These are phyloP conservation scores for Boletus fagicola DNA, from an alignment of 768 basidiomycete species.

Conservation along the genomic window DNA sequence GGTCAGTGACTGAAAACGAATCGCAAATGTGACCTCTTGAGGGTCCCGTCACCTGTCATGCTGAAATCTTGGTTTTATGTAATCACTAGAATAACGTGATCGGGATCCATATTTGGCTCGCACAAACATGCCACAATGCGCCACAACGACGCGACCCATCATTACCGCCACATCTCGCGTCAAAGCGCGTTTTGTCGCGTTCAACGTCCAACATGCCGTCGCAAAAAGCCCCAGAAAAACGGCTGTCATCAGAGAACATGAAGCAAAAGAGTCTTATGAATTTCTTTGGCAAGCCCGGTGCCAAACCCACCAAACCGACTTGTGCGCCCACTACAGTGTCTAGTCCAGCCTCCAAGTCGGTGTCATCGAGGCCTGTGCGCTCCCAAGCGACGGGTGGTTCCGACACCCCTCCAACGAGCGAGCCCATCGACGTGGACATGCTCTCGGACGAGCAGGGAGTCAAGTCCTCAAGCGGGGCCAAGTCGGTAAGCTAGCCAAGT, in stretches of 20 bases:
- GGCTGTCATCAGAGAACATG: slow-evolving; percentile 41
- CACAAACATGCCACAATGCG: slow-evolving; percentile 17
- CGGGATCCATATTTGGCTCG: neutral
- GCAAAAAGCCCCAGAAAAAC: slow-evolving; percentile 33
- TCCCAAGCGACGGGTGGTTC: slow-evolving; percentile 43
- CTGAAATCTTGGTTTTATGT: neutral
- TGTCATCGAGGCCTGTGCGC: slow-evolving; percentile 29
- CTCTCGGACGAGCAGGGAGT: slow-evolving; percentile 45
- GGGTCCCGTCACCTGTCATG: neutral
- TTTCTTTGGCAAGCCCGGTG: slow-evolving; percentile 50
- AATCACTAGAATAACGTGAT: neutral
- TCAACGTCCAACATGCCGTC: slow-evolving; percentile 15
- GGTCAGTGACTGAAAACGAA: neutral
- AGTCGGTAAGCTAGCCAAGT: slow-evolving; percentile 31
- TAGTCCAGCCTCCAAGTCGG: slow-evolving; percentile 37
- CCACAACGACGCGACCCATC: slow-evolving; percentile 9
- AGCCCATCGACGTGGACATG: slow-evolving; percentile 77
- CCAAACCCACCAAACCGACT: slow-evolving; percentile 30
- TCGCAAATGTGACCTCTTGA: neutral
- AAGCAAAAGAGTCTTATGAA: slow-evolving; percentile 77
- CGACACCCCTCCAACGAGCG: slow-evolving; percentile 75
- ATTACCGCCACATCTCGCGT: neutral
- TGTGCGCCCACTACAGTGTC: slow-evolving; percentile 14
- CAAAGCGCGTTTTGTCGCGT: slow-evolving; percentile 1
- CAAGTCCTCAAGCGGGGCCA: slow-evolving; percentile 35